A percentile compares a stretch with the other conserved stretches of the same genome.
These are phyloP conservation scores for Sarocladium oryzae DNA, from an alignment of 2,329 filamentous ascomycete genomes.

Conservation along the genomic window DNA sequence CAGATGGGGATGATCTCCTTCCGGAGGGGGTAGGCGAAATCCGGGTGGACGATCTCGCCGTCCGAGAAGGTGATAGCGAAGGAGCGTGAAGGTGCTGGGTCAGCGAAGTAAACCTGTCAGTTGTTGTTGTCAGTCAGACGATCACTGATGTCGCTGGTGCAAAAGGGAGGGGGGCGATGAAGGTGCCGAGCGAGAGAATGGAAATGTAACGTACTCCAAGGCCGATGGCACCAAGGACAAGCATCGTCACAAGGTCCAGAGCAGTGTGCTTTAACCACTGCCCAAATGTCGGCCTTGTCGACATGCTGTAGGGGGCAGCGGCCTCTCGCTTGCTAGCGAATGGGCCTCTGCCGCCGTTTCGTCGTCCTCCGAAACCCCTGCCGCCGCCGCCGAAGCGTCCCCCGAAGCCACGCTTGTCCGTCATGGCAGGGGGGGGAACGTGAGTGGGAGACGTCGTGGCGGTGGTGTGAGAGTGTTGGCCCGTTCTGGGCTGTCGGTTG, in stretches of 20 bases:
- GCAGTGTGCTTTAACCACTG: conserved; percentile 64
- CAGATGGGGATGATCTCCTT: conserved; percentile 67
- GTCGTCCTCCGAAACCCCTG: not conserved
- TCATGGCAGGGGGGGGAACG: not conserved
- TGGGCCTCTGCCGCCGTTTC: not conserved
- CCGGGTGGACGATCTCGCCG: conserved; percentile 61
- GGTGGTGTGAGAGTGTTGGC: not conserved
- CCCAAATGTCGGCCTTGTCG: conserved; percentile 52
- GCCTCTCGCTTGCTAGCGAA: conserved; percentile 1
- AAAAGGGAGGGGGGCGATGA: too few relatives aligned
- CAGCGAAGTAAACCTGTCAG: conserved; percentile 52
- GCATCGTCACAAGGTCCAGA: conserved; percentile 64
- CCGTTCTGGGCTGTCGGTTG: conserved; percentile 6
- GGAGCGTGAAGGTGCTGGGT: conserved; percentile 60
- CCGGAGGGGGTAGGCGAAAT: conserved; percentile 65
- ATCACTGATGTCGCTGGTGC: conserved; percentile 2
- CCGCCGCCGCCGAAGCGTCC: not conserved
- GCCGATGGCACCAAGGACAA: conserved; percentile 56
- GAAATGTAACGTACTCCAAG: conserved; percentile 47
- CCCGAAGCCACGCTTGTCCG: conserved; percentile 1
- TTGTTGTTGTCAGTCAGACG: not conserved
- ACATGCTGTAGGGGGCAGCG: conserved; percentile 33
- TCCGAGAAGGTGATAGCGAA: conserved; percentile 62
- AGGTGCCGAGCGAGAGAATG: too few relatives aligned
- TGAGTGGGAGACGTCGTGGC: not conserved